Evolutionary conservation across 257 asterid species (phyloP).

Genomic region (Fraxinus pennsylvanica): DNA sequence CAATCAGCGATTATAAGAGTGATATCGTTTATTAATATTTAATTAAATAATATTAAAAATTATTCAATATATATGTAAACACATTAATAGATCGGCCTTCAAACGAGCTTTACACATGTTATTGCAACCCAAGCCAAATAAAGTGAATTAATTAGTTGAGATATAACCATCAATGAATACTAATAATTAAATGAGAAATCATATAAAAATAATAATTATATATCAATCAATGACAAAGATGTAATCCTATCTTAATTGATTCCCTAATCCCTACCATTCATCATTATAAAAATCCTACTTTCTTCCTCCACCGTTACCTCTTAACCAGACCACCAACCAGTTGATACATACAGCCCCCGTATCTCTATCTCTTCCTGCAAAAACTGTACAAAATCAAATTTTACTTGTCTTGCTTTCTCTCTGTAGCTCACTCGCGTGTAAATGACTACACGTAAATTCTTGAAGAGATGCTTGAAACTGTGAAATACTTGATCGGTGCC

Average conservation of each 20-base stretch:
- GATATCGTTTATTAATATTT: too few relatives aligned
- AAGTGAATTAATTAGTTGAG: conserved; percentile 10
- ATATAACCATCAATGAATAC: not conserved
- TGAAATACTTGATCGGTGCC: conserved; percentile 73
- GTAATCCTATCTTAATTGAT: conserved; percentile 63
- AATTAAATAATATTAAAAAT: too few relatives aligned
- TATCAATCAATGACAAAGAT: conserved; percentile 63
- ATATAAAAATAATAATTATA: not conserved
- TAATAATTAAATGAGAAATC: not conserved
- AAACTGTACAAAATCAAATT: conserved; percentile 25
- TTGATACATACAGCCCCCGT: conserved; percentile 15
- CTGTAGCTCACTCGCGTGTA: not conserved
- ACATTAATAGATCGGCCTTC: too few relatives aligned
- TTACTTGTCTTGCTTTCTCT: conserved; percentile 27
- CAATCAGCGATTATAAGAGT: too few relatives aligned
- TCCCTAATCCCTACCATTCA: conserved; percentile 55
- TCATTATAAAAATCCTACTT: conserved; percentile 36
- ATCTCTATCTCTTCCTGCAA: conserved; percentile 27
- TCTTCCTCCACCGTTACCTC: conserved; percentile 19
- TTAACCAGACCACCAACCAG: not conserved
- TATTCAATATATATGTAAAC: too few relatives aligned
- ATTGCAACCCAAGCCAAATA: too few relatives aligned
- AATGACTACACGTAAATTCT: too few relatives aligned
- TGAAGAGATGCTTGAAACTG: conserved; percentile 62
- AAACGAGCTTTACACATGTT: too few relatives aligned